phyloP scores from a whole-genome alignment of 768 basidiomycete genomes.

The Udeniomyces megalosporus region DNA sequence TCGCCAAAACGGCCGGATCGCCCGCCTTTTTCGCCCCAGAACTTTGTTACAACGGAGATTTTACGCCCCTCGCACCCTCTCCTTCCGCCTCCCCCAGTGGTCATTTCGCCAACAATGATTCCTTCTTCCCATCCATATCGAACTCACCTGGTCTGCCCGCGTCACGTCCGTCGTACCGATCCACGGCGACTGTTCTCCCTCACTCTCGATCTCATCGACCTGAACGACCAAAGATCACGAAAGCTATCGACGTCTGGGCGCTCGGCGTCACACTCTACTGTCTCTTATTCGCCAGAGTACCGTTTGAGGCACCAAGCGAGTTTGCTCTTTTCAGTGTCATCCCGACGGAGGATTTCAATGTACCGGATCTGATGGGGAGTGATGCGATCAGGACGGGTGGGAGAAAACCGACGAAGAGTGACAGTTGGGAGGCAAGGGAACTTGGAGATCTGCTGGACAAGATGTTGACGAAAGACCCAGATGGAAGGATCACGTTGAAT shows the following conservation, averaged over 20 bases:
- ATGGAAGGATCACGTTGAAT: constrained; percentile 55
- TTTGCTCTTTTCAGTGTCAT: constrained; percentile 67
- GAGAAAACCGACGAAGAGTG: constrained; percentile 25
- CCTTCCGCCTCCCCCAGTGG: constrained; percentile 6
- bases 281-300: constrained; percentile 70
- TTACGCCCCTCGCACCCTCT: constrained; percentile 17
- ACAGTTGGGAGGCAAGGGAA: constrained; percentile 38
- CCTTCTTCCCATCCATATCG: constrained; percentile 5
- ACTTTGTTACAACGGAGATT: constrained; percentile 50
- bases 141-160: neutral
- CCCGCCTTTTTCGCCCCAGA: constrained; percentile 96
- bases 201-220: neutral
- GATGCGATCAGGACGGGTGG: constrained; percentile 52
- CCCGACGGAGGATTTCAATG: constrained; percentile 54
- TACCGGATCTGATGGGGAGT: constrained; percentile 52
- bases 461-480: constrained; percentile 65
- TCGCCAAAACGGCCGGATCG: constrained; percentile 82
- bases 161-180: constrained; percentile 24
- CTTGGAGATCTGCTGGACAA: constrained; percentile 56
- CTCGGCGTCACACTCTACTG: constrained; percentile 91
- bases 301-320: constrained; percentile 56
- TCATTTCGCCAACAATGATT: constrained; percentile 14
- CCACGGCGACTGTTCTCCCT: neutral
- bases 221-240: constrained; percentile 47
- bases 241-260: constrained; percentile 95